phyloP scores from a whole-genome alignment of 305 asterid genomes.

The Solanum hybrid region DNA sequence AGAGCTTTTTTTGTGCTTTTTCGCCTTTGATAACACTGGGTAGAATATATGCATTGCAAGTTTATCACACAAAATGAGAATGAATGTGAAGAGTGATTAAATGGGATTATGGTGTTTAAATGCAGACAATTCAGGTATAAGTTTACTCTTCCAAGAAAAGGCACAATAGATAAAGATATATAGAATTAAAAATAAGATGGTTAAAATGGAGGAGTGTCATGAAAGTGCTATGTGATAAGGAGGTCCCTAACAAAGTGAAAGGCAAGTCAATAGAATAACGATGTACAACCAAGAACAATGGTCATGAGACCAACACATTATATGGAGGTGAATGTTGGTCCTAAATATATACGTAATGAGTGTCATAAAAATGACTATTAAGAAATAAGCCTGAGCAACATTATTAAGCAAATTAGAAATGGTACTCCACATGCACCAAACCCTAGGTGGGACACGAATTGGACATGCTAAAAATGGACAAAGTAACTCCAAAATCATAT shows the following conservation, averaged over 20 bases:
- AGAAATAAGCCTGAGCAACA: neutral
- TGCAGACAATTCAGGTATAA: neutral
- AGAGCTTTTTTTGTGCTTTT: no score
- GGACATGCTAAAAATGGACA: neutral
- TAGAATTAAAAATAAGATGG: neutral
- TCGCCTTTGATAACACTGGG: no score
- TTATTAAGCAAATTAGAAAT: neutral
- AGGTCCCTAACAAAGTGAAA: neutral
- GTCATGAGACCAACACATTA: neutral
- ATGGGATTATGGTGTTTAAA: neutral
- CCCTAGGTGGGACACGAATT: neutral
- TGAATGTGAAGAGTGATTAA: neutral
- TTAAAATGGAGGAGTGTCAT: neutral
- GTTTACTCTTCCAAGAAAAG: neutral
- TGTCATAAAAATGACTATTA: neutral
- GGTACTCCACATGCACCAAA: neutral
- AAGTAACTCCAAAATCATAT: neutral
- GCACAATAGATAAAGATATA: neutral
- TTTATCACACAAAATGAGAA: neutral
- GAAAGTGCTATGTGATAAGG: neutral
- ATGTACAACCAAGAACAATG: neutral
- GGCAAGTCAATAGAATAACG: neutral
- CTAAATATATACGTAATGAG: neutral
- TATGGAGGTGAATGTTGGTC: neutral
- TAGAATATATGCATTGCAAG: neutral